Base-by-base conservation (phyloP, 768 basidiomycete species). In the Boletus rubescentipes region DNA sequence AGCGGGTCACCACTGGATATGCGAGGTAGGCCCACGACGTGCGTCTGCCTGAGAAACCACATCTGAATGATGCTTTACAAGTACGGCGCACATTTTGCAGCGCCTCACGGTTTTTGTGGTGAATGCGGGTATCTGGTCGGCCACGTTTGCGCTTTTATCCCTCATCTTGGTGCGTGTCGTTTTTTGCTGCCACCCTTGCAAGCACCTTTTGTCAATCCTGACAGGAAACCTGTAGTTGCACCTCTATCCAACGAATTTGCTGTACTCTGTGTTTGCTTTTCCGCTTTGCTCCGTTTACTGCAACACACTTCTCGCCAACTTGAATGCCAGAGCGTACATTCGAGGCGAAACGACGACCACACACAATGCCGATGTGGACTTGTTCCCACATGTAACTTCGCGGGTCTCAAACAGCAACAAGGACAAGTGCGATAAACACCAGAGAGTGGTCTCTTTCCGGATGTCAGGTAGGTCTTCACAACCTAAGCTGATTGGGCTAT, bases 81-180 rank as follows among this genome's bases (percentile, higher is more conserved):
- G 61, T 2, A 60, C 54, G 20, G 35, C 16, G 2, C 36, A 51
- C 5, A 10, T 61, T 26, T 43, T 61, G 8, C 50, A 47, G 39
- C 54, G 59, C 15, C 45, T 61, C 9, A 49, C 14, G 0, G n/a
- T 61, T 7, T 57, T 61, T 16, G 36, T 43, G 4, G 44, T 53
- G 15, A 46, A 50, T 20, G 44, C 51, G 3, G 73, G 79, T 1
- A 75, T 83, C 9, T 78, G 77, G 11, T 74, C 81, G 15, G 82
- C 85, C 55, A 79, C 79, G 0, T 66, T 61, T 6, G 69, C 75
- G 11, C 82, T 83, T 66, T 76, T 79, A 3, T 70, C 42, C 9
- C 2, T 37, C 15, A 80, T 53, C 79, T 80, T 10, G 77, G 85
- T 57, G 57, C 42, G 35, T 83, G 82, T 63, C 9, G 21, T 12